Base-by-base conservation (phyloP, 2,329 filamentous ascomycete genomes). In the Claviceps purpurea region DNA sequence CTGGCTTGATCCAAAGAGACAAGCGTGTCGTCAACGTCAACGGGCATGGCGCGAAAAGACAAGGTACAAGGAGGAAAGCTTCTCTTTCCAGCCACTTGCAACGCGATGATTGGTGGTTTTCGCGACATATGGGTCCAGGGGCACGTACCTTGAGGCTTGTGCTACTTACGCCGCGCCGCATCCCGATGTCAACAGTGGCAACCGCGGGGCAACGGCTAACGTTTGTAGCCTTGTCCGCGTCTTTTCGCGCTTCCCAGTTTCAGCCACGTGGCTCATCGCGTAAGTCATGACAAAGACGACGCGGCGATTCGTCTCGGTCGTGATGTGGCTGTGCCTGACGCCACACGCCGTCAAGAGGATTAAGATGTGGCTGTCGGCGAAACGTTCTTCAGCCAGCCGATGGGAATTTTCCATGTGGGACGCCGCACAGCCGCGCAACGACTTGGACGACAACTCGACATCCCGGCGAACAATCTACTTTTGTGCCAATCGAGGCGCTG, bases 201-300 rank as follows among this genome's bases (percentile, higher is more conserved):
- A 79, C 76, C 62, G 65, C 75, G 58, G 65, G 60, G 76, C 78
- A 83, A 83, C 79, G 62, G 61, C 14, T 4, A 41, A 59, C 1
- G 30, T 34, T 34, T 30, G 26, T 30, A 30, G 26, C 26, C 10
- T 34, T 34, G 30, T 34, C 30, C 30, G 30, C 54, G 22, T 34
- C 22, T 5, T 1, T 13, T 51, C 42, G 55, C 54, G 58, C 50
- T 56, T 55, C 48, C 49, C 45, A 47, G 51, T 11, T 57, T 57
- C 55, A 58, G 52, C 61, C 58, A 58, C 48, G 59, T 62, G 60
- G 61, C 62, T 63, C 46, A 57, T 61, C 60, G 61, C 62, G 60
- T 50, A 46, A 45, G 42, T 44, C 34, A 41, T 42, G 44, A 30
- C 14, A n/a, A 50, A 41, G 43, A 53, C 52, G 48, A 48, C 48